These are phyloP conservation scores for Arachnomyces sp. DNA, from an alignment of 2,329 filamentous ascomycete species.

Conservation along the genomic window DNA sequence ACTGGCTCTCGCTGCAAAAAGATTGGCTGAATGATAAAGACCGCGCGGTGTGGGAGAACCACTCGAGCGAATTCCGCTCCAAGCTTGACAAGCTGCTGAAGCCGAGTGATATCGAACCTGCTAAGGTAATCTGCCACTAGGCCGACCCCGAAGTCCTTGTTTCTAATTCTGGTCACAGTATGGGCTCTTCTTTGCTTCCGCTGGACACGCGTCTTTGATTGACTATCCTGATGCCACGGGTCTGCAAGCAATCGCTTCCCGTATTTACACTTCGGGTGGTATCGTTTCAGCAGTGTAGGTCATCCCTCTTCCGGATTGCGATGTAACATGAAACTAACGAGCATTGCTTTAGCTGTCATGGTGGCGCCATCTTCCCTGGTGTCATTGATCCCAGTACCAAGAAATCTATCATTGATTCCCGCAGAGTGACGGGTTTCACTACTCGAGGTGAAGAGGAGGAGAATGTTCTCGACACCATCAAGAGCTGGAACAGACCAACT, in stretches of 20 bases:
- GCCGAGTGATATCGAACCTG: slow-evolving; percentile 31
- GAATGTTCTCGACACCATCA: slow-evolving; percentile 22
- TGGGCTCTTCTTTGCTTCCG: too few species aligned
- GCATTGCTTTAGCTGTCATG: too few species aligned
- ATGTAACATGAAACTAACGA: too few species aligned
- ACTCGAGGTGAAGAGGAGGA: slow-evolving; percentile 30
- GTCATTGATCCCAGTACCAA: slow-evolving; percentile 26
- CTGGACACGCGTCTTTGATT: slow-evolving; percentile 37
- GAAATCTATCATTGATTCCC: slow-evolving; percentile 32
- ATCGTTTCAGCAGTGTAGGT: slow-evolving; percentile 39
- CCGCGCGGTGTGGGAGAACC: slow-evolving; percentile 33
- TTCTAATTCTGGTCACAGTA: too few species aligned
- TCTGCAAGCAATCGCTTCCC: slow-evolving; percentile 35
- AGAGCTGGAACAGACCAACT: slow-evolving; percentile 24
- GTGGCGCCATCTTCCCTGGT: slow-evolving; percentile 32
- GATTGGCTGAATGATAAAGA: slow-evolving; percentile 38
- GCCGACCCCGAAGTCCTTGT: too few species aligned
- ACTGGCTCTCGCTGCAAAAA: slow-evolving; percentile 38
- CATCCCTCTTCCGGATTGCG: too few species aligned
- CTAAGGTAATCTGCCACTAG: too few species aligned
- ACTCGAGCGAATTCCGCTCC: slow-evolving; percentile 35
- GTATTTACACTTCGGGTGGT: slow-evolving; percentile 35
- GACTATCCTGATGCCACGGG: slow-evolving; percentile 39
- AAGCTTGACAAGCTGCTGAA: slow-evolving; percentile 40
- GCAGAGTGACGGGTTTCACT: slow-evolving; percentile 35